Evolutionary conservation across 2,329 filamentous ascomycete genomes (phyloP).

Genomic region (Beauveria medogensis): DNA sequence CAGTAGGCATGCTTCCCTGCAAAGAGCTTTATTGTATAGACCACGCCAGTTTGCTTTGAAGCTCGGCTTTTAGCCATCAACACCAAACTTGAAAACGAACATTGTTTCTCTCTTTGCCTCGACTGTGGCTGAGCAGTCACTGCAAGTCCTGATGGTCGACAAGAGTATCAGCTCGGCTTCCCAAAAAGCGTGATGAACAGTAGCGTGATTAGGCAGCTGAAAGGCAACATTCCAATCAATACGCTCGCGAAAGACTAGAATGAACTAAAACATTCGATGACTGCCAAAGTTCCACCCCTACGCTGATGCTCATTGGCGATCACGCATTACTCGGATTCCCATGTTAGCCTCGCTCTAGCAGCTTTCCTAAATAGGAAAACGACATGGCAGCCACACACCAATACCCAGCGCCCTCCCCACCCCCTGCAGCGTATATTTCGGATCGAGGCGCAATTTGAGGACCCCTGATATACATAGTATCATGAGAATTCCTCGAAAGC

Average conservation of each 20-base stretch:
- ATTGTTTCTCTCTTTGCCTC: neutral
- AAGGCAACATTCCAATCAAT: neutral
- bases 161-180: no score
- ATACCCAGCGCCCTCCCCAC: neutral
- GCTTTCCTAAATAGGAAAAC: slow-evolving; percentile 7
- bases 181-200: neutral
- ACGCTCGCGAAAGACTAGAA: neutral
- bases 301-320: neutral
- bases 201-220: neutral
- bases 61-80: neutral
- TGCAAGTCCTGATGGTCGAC: neutral
- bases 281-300: neutral
- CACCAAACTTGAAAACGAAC: neutral
- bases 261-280: neutral
- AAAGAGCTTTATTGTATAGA: no score
- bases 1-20: no score
- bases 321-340: slow-evolving; percentile 1
- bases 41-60: neutral
- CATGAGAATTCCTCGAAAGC: neutral
- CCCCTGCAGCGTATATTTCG: neutral
- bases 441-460: neutral
- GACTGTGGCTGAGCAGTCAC: neutral
- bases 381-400: neutral
- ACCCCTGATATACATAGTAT: neutral
- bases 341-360: neutral